Percentiles rank a stretch among this genome's conserved stretches.
Conservation (phyloP, 305 asterid genomes). For the Coffea humblotiana region DNA sequence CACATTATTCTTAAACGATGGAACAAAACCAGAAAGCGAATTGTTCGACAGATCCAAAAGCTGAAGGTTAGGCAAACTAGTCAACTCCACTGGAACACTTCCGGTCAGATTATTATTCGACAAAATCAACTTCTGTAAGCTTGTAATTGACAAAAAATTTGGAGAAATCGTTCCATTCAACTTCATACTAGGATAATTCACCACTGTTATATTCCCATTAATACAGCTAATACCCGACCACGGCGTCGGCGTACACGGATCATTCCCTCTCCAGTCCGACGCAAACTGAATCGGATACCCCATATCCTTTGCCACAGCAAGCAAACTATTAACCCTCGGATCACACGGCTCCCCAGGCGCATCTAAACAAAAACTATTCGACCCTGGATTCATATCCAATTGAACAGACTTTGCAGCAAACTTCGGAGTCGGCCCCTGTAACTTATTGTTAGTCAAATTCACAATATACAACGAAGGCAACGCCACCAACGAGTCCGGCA, state of each 20-base stretch:
- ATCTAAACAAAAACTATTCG: conserved; percentile 63
- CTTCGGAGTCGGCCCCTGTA: conserved; percentile 74
- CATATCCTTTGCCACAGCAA: conserved; percentile 45
- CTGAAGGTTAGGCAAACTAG: conserved; percentile 47
- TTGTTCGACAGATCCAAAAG: conserved; percentile 66
- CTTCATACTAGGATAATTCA: conserved; percentile 61
- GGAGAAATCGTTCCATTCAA: conserved; percentile 75
- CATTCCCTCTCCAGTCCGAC: conserved; percentile 61
- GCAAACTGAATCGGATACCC: conserved; percentile 64
- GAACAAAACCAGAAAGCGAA: conserved; percentile 62
- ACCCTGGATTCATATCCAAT: conserved; percentile 35
- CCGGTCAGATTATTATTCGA: conserved; percentile 63
- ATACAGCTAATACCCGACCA: conserved; percentile 76
- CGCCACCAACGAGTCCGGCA: conserved; percentile 62
- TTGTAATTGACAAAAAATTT: conserved; percentile 39
- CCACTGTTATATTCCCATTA: conserved; percentile 48
- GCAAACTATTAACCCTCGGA: conserved; percentile 49
- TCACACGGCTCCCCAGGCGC: conserved; percentile 61
- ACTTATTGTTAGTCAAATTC: conserved; percentile 66
- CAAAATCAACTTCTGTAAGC: conserved; percentile 60
- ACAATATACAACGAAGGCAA: conserved; percentile 42
- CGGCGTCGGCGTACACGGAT: conserved; percentile 53
- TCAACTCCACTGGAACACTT: conserved; percentile 61
- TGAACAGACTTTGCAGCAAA: conserved; percentile 39
- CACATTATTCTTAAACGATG: conserved; percentile 47